Evolutionary conservation across 257 asterid species (phyloP).

Genomic region (Perilla frutescens): DNA sequence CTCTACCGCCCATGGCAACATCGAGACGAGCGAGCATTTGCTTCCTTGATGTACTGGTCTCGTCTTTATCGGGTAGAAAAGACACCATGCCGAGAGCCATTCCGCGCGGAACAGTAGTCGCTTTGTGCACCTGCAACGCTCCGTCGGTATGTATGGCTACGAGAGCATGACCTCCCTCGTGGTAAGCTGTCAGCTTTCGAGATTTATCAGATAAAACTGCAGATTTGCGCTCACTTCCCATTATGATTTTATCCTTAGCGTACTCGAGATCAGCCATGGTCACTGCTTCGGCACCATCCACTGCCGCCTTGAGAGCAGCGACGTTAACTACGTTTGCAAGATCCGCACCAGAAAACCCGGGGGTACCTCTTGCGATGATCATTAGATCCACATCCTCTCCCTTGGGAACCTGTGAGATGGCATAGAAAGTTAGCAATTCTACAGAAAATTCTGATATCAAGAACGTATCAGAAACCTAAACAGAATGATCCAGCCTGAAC

Average conservation of each 20-base stretch:
- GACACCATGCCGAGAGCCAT: constrained; percentile 81
- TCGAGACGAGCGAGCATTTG: constrained; percentile 79
- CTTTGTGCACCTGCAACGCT: constrained; percentile 78
- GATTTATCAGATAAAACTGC: constrained; percentile 76
- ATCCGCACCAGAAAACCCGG: constrained; percentile 88
- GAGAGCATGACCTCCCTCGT: constrained; percentile 87
- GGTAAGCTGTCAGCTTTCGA: constrained; percentile 72
- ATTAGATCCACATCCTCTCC: constrained; percentile 79
- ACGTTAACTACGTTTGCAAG: constrained; percentile 81
- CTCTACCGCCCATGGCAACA: constrained; percentile 81
- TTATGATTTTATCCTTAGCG: constrained; percentile 84
- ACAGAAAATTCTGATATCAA: background rate
- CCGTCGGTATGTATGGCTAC: constrained; percentile 78
- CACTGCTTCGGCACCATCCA: constrained; percentile 84
- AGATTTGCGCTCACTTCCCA: constrained; percentile 85
- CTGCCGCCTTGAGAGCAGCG: constrained; percentile 82
- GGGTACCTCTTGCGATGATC: constrained; percentile 83
- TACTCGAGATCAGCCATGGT: constrained; percentile 68
- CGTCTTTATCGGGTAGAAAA: constrained; percentile 72
- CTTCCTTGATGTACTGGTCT: constrained; percentile 65
- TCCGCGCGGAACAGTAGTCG: constrained; percentile 81
- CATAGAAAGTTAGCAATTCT: background rate
- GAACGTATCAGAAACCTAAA: background rate
- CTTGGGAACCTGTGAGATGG: constrained; percentile 56
- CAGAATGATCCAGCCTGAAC: background rate